phyloP scores from a whole-genome alignment of 176 grass and related monocot genomes.

The Rhipidocladum racemiflorum region DNA sequence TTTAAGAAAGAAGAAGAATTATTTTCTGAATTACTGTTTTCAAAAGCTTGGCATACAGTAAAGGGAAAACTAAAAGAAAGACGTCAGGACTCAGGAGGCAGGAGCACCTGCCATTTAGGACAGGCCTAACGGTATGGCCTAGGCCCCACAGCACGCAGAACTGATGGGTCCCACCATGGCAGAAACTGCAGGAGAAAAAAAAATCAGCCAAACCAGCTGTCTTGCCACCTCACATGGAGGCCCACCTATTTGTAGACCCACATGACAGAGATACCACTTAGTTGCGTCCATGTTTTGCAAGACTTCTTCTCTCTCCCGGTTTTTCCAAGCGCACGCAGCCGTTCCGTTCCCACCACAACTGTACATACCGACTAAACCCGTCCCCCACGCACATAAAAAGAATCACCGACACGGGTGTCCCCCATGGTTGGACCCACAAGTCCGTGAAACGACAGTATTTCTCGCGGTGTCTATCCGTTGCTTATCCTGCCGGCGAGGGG shows the following conservation, averaged over 20 bases:
- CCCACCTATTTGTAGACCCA: neutral
- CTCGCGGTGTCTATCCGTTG: neutral
- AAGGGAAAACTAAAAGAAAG: neutral
- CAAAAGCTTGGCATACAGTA: neutral
- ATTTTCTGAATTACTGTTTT: neutral
- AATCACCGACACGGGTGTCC: neutral
- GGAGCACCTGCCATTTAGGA: neutral
- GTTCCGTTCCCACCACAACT: neutral
- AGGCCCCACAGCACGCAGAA: neutral
- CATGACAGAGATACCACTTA: neutral
- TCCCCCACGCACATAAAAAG: neutral
- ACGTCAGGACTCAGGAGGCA: neutral
- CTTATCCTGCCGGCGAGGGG: neutral
- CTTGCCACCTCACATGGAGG: neutral
- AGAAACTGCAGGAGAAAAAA: too few relatives aligned
- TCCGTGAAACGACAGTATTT: neutral
- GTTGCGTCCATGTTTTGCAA: neutral
- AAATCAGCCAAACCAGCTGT: neutral
- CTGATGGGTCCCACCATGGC: neutral
- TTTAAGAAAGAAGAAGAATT: neutral
- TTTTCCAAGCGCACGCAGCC: neutral
- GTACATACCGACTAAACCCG: neutral
- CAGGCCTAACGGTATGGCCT: conserved; percentile 3
- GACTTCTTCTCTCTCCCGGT: neutral
- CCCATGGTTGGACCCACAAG: accelerated